These are phyloP conservation scores for Boletus bicolor DNA, from an alignment of 768 basidiomycete species.

Conservation along the genomic window DNA sequence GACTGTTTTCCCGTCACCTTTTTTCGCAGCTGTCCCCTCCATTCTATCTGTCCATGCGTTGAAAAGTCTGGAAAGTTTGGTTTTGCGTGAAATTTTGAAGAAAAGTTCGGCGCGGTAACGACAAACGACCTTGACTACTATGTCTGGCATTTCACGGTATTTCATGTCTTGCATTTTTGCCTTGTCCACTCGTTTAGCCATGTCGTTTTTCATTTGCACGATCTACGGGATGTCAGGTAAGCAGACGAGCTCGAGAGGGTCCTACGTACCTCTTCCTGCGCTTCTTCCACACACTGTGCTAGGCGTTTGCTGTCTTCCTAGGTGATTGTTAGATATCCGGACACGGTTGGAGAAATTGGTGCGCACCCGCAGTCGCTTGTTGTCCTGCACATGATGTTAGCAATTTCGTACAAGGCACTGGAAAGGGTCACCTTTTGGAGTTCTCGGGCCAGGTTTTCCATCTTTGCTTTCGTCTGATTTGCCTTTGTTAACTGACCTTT, in stretches of 20 bases:
- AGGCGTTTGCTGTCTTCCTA: constrained; percentile 86
- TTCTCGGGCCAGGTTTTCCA: constrained; percentile 87
- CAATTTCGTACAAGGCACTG: constrained; percentile 6
- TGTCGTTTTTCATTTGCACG: constrained; percentile 76
- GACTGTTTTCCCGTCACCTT: constrained; percentile 34
- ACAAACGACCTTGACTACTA: constrained; percentile 85
- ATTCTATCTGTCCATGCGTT: constrained; percentile 88
- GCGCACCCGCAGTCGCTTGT: constrained; percentile 80
- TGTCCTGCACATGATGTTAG: constrained; percentile 55
- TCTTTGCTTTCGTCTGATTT: constrained; percentile 84
- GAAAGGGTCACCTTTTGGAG: constrained; percentile 67
- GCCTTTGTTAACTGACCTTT: constrained; percentile 84
- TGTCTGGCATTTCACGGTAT: constrained; percentile 84
- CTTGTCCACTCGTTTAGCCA: constrained; percentile 76
- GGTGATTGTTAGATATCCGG: constrained; percentile 20
- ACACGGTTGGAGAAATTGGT: not conserved
- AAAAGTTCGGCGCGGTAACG: constrained; percentile 87
- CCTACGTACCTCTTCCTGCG: constrained; percentile 69
- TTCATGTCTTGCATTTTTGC: constrained; percentile 77
- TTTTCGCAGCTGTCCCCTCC: constrained; percentile 58
- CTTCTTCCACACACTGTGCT: constrained; percentile 77
- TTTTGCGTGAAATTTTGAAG: constrained; percentile 92
- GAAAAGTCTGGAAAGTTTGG: constrained; percentile 78
- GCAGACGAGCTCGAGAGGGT: not conserved
- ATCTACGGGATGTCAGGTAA: constrained; percentile 44